Percentiles rank a stretch among this genome's conserved stretches.
Conservation (phyloP, 805 yeast species). For the Hyphopichia homilentoma region DNA sequence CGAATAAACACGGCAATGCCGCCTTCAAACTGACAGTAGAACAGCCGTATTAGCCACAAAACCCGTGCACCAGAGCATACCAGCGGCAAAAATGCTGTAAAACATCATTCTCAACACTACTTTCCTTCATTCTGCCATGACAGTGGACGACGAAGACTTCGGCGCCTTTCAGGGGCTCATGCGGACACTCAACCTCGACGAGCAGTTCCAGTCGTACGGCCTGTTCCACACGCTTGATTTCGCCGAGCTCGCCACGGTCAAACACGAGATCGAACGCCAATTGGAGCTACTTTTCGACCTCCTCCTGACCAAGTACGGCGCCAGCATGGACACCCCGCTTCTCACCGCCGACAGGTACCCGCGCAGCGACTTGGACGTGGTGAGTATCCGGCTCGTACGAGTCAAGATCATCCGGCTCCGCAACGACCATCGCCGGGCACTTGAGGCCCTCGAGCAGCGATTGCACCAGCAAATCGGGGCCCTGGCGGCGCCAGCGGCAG, state of each 20-base stretch:
- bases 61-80: no score
- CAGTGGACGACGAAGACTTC: slow-evolving; percentile 10
- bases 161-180: slow-evolving; percentile 24
- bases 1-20: no score
- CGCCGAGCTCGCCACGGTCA: slow-evolving; percentile 9
- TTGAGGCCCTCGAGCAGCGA: slow-evolving; percentile 43
- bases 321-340: slow-evolving; percentile 62
- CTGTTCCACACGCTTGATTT: slow-evolving; percentile 9
- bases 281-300: slow-evolving; percentile 33
- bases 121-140: slow-evolving; percentile 7
- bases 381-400: slow-evolving; percentile 57
- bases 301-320: slow-evolving; percentile 41
- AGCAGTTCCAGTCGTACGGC: slow-evolving; percentile 16
- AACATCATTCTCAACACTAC: no score
- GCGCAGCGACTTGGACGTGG: slow-evolving; percentile 75
- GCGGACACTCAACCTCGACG: slow-evolving; percentile 24
- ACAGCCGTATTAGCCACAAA: no score
- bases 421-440: slow-evolving; percentile 60
- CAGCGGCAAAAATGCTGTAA: no score
- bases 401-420: slow-evolving; percentile 61
- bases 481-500: neutral
- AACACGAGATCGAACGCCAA: slow-evolving; percentile 22
- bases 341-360: slow-evolving; percentile 81
- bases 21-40: no score
- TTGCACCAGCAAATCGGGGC: slow-evolving; percentile 41